A percentile compares a stretch with the other conserved stretches of the same genome.
These are phyloP conservation scores for Fusarium virguliforme DNA, from an alignment of 2,329 filamentous ascomycete genomes.

Conservation along the genomic window DNA sequence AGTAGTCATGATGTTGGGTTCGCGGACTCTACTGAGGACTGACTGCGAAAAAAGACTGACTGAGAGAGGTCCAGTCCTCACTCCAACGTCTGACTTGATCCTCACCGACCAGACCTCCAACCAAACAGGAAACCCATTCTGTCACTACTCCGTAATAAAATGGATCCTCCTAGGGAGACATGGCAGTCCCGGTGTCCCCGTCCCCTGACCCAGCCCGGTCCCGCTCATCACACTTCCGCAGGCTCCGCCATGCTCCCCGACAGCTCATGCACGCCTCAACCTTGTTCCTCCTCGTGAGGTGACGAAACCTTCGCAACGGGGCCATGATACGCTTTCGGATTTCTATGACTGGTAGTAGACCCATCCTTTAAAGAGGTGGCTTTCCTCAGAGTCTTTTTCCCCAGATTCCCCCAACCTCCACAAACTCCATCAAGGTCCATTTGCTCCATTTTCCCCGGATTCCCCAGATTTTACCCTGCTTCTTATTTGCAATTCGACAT, in stretches of 20 bases:
- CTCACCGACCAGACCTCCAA: neutral
- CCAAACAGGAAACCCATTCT: neutral
- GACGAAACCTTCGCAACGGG: neutral
- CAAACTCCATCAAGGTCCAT: neutral
- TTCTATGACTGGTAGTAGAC: neutral
- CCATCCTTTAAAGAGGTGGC: neutral
- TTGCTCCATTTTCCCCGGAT: conserved; percentile 12
- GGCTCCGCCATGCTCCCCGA: neutral
- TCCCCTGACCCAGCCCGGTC: neutral
- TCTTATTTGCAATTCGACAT: neutral
- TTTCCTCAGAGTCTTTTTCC: conserved; percentile 14
- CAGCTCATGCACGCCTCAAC: conserved; percentile 7
- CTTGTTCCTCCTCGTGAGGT: conserved; percentile 1
- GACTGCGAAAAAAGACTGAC: neutral
- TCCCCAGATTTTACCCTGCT: conserved; percentile 5
- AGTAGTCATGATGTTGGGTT: neutral
- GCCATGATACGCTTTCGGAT: neutral
- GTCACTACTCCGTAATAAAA: neutral
- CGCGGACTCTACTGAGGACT: neutral
- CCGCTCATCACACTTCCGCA: conserved; percentile 9
- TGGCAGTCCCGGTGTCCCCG: neutral
- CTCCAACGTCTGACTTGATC: neutral
- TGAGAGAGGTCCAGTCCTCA: too few species aligned
- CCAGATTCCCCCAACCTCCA: conserved; percentile 6
- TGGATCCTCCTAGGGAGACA: neutral